Conservation (phyloP, 768 basidiomycete species). For the Gloeostereum incarnatum region DNA sequence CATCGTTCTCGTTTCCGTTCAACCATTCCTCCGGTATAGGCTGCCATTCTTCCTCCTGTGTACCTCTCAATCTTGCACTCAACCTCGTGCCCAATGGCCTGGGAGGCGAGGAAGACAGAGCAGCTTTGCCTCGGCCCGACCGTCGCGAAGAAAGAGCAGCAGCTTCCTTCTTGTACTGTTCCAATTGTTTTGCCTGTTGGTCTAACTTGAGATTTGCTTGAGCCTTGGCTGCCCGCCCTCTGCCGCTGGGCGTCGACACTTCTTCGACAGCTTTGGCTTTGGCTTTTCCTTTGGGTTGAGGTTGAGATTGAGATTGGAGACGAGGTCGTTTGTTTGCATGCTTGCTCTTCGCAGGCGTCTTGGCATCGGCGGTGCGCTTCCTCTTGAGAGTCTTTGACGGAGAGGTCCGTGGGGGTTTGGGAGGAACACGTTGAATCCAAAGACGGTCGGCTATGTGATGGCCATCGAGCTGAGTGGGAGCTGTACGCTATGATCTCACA, state of each 20-base stretch:
- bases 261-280: constrained; percentile 4
- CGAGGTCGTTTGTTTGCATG: constrained; percentile 11
- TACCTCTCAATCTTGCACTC: constrained; percentile 57
- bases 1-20: constrained; percentile 16
- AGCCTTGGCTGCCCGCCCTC: constrained; percentile 57
- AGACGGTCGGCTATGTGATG: constrained; percentile 56
- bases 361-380: constrained; percentile 24
- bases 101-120: constrained; percentile 10
- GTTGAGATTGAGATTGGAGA: constrained; percentile 13
- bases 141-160: constrained; percentile 10
- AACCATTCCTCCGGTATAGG: constrained; percentile 74
- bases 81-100: constrained; percentile 47
- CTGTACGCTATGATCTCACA: background rate
- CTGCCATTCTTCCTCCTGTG: constrained; percentile 61
- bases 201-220: constrained; percentile 65
- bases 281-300: constrained; percentile 8
- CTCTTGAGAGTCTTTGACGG: constrained; percentile 23
- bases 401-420: constrained; percentile 29
- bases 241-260: constrained; percentile 20
- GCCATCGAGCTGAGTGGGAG: background rate
- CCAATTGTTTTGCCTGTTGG: constrained; percentile 60
- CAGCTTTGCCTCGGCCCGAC: background rate
- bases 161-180: constrained; percentile 48
- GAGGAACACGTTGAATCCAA: constrained; percentile 75
- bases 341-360: constrained; percentile 26